Evolutionary conservation across 73 alveolate species (phyloP), one percentile per base, ranked within the genome.

Genomic region (Symbiodinium natans): DNA sequence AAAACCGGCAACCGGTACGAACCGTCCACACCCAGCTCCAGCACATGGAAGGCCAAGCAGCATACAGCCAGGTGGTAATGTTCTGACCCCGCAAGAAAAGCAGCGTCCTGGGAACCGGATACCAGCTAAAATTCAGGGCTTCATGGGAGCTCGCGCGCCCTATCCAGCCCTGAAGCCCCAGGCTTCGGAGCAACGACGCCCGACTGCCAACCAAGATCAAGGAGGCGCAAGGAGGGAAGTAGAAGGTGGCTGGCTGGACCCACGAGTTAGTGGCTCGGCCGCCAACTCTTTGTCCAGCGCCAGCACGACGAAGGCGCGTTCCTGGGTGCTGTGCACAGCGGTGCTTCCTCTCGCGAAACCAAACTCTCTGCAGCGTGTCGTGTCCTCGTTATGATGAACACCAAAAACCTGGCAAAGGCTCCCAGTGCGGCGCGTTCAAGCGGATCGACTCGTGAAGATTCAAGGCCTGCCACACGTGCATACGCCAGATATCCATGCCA

Each of bases 31-130:
- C 63, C 8, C 17, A 17, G 63, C 63, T 10, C 63, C 63, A 8
- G 63, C 63, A 48, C 8, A 48, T 48, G 63, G 63, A 46, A 46
- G 13, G 83, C 94, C 94, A 31, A 52, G 94, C 29, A 17, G 41
- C 95, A 25, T 88, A 40, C 71, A 88, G 95, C 95, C 95, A 88
- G 52, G 95, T 59, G 48, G 95, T 63, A 74, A 88, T 48, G 71
- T 46, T 46, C 29, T 88, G 59, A 34, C 29, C 21, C 59, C 34
- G 86, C 36, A 88, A 41, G 71, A 88, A 56, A 27, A 17, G 2
- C 73, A 56, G 31, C 21, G 95, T 88, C 86, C 86, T 63, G 33
- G 71, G 86, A 31, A 63, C 71, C 27, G 71, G n/a, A 52, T 52
- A 21, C 68, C 68, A 0, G 59, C 59, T 19, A 46, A 46, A 46